Percentiles rank a stretch among this genome's conserved stretches.
Evolutionary conservation across 176 grass and related monocot species (phyloP).

Genomic region (Aegilops umbellulata): DNA sequence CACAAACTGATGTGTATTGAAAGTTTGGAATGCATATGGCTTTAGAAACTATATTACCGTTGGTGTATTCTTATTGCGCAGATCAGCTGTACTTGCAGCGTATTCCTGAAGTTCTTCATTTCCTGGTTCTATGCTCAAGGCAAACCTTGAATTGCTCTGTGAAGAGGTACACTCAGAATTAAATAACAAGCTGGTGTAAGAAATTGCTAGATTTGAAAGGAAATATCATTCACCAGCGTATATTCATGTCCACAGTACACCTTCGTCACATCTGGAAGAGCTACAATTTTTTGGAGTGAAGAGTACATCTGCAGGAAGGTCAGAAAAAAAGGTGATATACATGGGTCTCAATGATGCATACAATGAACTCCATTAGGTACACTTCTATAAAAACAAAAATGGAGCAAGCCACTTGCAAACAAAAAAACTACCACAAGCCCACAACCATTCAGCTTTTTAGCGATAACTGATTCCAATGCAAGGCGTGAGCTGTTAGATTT

Average conservation of each 20-base stretch:
- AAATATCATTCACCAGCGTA: conserved; percentile 68
- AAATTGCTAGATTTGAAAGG: not conserved
- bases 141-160: conserved; percentile 94
- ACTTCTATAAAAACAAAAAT: not conserved
- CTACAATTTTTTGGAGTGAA: conserved; percentile 79
- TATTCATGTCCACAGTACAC: conserved; percentile 98
- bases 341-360: not conserved
- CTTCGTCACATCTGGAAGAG: conserved; percentile 82
- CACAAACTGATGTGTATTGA: conserved; percentile 13
- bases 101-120: conserved; percentile 91
- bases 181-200: conserved; percentile 17
- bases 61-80: conserved; percentile 77
- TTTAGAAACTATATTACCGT: conserved; percentile 62
- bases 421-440: conserved; percentile 15
- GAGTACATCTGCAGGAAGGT: conserved; percentile 75
- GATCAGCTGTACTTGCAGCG: conserved; percentile 57
- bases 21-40: not conserved
- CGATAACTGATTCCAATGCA: not conserved
- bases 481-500: not conserved
- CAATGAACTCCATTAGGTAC: not conserved
- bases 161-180: conserved; percentile 19
- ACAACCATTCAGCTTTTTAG: not conserved
- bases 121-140: conserved; percentile 85
- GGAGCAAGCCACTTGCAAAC: conserved; percentile 6
- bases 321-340: conserved; percentile 4